Conservation (phyloP, 129 eudicot genomes). For the Flaveria linearis region DNA sequence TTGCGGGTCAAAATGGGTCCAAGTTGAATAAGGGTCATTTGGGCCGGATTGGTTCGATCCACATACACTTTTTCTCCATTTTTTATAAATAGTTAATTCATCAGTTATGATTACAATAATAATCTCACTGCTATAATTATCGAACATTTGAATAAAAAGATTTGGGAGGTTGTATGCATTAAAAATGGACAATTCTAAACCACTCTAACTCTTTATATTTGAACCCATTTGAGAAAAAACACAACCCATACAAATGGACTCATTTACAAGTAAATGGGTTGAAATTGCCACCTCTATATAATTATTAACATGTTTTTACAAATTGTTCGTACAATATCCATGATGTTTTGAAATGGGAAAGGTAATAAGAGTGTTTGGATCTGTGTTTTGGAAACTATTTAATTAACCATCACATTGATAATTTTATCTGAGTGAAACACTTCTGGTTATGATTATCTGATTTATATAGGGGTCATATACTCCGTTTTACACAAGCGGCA, state of each 20-base stretch:
- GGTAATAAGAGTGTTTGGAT: no score
- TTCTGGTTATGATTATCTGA: neutral
- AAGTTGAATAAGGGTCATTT: neutral
- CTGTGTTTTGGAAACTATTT: neutral
- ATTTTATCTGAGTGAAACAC: neutral
- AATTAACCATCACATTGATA: neutral
- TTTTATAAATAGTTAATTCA: neutral
- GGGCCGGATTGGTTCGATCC: neutral
- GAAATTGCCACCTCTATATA: neutral
- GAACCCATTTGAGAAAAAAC: neutral
- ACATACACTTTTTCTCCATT: neutral
- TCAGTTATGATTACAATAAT: constrained; percentile 4
- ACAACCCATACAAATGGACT: neutral
- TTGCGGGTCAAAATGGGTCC: no score
- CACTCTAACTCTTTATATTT: neutral
- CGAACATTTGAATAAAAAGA: neutral
- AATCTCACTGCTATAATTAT: neutral
- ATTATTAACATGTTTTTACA: neutral
- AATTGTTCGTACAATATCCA: neutral
- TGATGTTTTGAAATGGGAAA: neutral
- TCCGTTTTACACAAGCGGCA: neutral
- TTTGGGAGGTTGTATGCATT: neutral
- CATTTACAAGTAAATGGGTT: neutral
- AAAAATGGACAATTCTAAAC: neutral
- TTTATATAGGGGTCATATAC: neutral